Conservation (phyloP, 371 early-diverging fungal species). For the Batrachochytrium dendrobatidis region DNA sequence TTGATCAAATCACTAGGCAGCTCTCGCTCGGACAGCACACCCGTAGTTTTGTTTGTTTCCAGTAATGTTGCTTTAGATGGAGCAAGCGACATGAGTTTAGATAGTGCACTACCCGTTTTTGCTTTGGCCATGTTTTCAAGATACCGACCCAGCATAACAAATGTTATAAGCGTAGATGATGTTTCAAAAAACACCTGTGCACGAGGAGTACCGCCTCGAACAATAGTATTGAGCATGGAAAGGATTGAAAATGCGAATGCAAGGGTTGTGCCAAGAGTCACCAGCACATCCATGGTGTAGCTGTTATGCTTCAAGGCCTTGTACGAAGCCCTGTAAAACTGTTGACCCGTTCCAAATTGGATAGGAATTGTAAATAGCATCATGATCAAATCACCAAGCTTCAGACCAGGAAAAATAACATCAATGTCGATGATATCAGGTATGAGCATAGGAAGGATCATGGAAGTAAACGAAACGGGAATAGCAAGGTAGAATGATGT, state of each 20-base stretch:
- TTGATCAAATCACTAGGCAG: slow-evolving; percentile 85
- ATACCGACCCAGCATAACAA: slow-evolving; percentile 84
- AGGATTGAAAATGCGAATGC: slow-evolving; percentile 72
- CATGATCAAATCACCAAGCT: slow-evolving; percentile 56
- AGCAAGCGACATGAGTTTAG: slow-evolving; percentile 77
- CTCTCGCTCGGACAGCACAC: slow-evolving; percentile 51
- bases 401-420: slow-evolving; percentile 48
- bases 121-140: slow-evolving; percentile 92
- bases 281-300: slow-evolving; percentile 95
- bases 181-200: slow-evolving; percentile 88
- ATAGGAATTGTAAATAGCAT: slow-evolving; percentile 74
- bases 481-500: slow-evolving; percentile 59
- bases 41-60: slow-evolving; percentile 29
- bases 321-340: slow-evolving; percentile 72
- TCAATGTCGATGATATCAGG: slow-evolving; percentile 1
- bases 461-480: slow-evolving; percentile 79
- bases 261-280: slow-evolving; percentile 76
- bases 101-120: slow-evolving; percentile 79
- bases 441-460: slow-evolving; percentile 65
- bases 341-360: slow-evolving; percentile 77
- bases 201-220: slow-evolving; percentile 25
- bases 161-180: slow-evolving; percentile 78
- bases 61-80: slow-evolving; percentile 70
- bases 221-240: slow-evolving; percentile 47
- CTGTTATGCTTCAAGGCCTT: slow-evolving; percentile 69